Conservation (phyloP, 2,329 filamentous ascomycete genomes). For the Coniochaeta hoffmannii region DNA sequence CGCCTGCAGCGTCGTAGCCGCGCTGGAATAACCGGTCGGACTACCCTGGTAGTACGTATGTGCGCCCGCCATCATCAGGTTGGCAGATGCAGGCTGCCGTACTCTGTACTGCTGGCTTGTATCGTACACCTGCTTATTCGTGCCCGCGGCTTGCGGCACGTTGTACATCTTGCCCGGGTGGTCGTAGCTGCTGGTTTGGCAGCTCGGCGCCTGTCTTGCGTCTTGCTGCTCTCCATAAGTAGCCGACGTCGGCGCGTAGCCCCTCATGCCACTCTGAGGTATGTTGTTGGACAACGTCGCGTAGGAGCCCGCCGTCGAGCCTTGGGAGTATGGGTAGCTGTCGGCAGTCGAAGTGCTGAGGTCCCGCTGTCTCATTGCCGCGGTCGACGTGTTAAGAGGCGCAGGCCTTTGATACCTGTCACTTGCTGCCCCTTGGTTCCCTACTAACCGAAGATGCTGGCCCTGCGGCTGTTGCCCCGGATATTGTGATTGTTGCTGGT, state of each 20-base stretch:
- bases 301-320: constrained; percentile 39
- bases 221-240: constrained; percentile 59
- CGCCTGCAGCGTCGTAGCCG: constrained; percentile 45
- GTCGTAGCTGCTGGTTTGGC: constrained; percentile 46
- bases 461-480: constrained; percentile 24
- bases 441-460: constrained; percentile 23
- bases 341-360: constrained; percentile 51
- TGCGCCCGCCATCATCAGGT: constrained; percentile 59
- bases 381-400: constrained; percentile 40
- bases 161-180: constrained; percentile 64
- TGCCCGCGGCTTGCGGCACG: constrained; percentile 53
- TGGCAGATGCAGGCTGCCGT: constrained; percentile 69
- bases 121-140: constrained; percentile 62
- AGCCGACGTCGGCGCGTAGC: constrained; percentile 40
- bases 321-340: constrained; percentile 50
- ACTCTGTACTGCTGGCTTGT: constrained; percentile 67
- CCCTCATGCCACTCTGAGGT: constrained; percentile 42
- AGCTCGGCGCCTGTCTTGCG: constrained; percentile 46
- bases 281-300: constrained; percentile 48
- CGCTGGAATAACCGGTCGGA: constrained; percentile 48
- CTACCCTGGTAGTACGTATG: constrained; percentile 71
- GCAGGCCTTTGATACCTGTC: constrained; percentile 41
- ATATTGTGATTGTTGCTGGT: background rate
- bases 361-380: constrained; percentile 31
- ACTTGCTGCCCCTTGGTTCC: constrained; percentile 34